These are phyloP conservation scores for Dactylorhiza incarnata DNA, from an alignment of 106 monocot genomes.

Conservation along the genomic window DNA sequence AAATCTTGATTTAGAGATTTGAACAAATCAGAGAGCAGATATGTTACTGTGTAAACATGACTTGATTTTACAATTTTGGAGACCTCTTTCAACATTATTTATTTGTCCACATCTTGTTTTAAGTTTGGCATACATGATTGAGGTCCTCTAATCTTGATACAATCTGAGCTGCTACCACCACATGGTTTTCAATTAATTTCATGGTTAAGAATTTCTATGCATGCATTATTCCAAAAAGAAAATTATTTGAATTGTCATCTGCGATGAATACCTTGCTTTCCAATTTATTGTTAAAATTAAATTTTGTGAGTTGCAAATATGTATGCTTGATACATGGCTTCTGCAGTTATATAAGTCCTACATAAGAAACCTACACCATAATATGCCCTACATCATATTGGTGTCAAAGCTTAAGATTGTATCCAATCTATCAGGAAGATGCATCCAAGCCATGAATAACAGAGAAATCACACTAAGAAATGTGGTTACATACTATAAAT, in stretches of 20 bases:
- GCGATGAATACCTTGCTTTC: too few relatives aligned
- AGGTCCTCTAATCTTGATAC: background rate
- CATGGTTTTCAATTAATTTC: background rate
- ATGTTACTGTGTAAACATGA: background rate
- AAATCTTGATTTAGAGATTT: background rate
- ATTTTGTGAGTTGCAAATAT: background rate
- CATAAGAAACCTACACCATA: background rate
- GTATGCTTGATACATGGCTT: background rate
- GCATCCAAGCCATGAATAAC: too few relatives aligned
- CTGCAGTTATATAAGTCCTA: background rate
- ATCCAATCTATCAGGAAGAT: too few relatives aligned
- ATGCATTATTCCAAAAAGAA: background rate
- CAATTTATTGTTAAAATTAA: background rate
- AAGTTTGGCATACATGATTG: background rate
- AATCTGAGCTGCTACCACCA: background rate
- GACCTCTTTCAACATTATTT: background rate
- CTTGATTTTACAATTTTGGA: background rate
- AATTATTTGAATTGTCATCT: background rate
- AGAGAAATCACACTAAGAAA: too few relatives aligned
- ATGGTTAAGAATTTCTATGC: background rate
- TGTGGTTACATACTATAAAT: too few relatives aligned
- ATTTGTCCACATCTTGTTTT: background rate
- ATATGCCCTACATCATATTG: background rate
- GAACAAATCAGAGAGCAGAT: background rate
- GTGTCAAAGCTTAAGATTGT: too few relatives aligned